Conservation (phyloP, 805 yeast species). For the Myxozyma nipponensis region DNA sequence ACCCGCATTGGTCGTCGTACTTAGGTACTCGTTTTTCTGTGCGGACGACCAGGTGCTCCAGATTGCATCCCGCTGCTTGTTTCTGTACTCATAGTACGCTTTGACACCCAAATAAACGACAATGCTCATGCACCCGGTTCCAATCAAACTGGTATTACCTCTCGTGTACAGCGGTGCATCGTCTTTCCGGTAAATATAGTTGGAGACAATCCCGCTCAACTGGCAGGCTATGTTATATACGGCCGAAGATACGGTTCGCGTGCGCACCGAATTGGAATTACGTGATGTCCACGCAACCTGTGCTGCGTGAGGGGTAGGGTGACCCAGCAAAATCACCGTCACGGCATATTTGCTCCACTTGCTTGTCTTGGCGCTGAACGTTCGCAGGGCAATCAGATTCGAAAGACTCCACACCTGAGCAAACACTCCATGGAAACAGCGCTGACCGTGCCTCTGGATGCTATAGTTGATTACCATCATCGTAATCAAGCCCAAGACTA, state of each 20-base stretch:
- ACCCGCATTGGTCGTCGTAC: constrained; percentile 45
- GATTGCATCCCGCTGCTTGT: constrained; percentile 38
- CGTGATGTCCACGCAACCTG: constrained; percentile 56
- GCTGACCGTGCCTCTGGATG: constrained; percentile 9
- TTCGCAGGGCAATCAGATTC: constrained; percentile 19
- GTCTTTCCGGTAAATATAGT: constrained; percentile 47
- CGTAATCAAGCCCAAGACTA: constrained; percentile 28
- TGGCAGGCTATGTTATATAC: constrained; percentile 61
- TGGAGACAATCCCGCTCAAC: constrained; percentile 48
- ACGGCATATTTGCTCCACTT: constrained; percentile 10
- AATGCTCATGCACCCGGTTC: constrained; percentile 1
- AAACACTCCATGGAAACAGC: constrained; percentile 9
- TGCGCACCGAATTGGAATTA: constrained; percentile 56
- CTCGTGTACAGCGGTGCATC: constrained; percentile 50
- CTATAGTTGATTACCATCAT: constrained; percentile 30
- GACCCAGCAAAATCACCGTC: constrained; percentile 3
- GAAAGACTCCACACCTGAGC: constrained; percentile 13
- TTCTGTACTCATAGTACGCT: constrained; percentile 4
- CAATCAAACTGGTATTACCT: constrained; percentile 45
- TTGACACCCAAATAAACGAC: not conserved
- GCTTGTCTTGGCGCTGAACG: constrained; percentile 2
- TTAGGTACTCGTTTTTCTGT: constrained; percentile 48
- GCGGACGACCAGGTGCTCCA: constrained; percentile 53
- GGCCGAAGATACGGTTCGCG: constrained; percentile 60
- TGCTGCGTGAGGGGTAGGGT: constrained; percentile 46